Evolutionary conservation across 345 rosid genomes (phyloP).

Genomic region (Carallia brachiata): DNA sequence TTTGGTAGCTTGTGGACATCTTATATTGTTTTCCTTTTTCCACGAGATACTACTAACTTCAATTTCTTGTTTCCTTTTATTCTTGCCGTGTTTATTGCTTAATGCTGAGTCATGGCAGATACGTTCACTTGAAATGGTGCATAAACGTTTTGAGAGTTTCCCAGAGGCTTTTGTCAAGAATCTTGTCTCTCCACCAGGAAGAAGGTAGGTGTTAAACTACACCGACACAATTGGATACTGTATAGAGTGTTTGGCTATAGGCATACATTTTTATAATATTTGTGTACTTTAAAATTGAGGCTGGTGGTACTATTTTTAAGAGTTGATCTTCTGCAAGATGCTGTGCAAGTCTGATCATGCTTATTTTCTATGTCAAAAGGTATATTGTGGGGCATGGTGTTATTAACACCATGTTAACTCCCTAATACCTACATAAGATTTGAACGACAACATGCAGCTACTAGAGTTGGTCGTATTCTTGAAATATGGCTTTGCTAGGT

Average conservation of each 20-base stretch:
- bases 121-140: conserved; percentile 91
- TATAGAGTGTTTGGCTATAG: not conserved
- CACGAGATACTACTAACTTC: conserved; percentile 10
- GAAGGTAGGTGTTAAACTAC: conserved; percentile 41
- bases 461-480: too few species aligned
- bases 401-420: too few species aligned
- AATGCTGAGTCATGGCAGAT: conserved; percentile 47
- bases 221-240: not conserved
- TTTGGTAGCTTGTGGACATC: not conserved
- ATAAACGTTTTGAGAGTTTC: conserved; percentile 97
- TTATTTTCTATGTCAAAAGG: not conserved
- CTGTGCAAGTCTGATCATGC: not conserved
- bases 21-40: not conserved
- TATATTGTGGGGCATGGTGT: not conserved
- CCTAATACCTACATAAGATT: not conserved
- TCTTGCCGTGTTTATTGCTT: conserved; percentile 18
- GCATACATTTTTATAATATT: not conserved
- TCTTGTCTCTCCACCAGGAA: conserved; percentile 65
- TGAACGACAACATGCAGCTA: not conserved
- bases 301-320: not conserved
- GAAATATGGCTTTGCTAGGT: not conserved
- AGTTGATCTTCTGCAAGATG: not conserved
- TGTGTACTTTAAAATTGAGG: not conserved
- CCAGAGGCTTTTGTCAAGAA: conserved; percentile 86
- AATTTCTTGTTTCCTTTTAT: not conserved